These are phyloP conservation scores for Amanita phalloides DNA, from an alignment of 768 basidiomycete species.

Conservation along the genomic window DNA sequence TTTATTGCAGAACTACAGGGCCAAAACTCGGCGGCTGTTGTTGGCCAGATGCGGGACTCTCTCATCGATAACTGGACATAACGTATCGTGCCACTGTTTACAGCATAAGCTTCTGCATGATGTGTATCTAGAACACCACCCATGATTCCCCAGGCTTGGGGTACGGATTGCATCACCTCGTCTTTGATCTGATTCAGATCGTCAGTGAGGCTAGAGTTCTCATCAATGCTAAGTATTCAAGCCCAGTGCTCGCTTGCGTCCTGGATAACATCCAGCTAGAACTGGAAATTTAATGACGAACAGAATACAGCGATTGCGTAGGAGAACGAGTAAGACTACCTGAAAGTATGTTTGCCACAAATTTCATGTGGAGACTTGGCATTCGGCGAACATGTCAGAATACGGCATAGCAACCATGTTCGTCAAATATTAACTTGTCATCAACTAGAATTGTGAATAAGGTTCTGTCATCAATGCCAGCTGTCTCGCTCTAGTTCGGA, in stretches of 20 bases:
- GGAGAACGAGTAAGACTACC: too few species aligned
- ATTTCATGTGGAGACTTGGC: too few species aligned
- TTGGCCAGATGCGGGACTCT: constrained; percentile 86
- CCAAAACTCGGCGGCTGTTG: constrained; percentile 69
- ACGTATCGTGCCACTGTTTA: not conserved
- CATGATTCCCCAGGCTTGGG: not conserved
- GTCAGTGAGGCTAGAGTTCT: not conserved
- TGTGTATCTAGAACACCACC: not conserved
- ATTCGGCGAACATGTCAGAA: too few species aligned
- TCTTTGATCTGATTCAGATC: not conserved
- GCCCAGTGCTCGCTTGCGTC: too few species aligned
- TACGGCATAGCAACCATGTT: too few species aligned
- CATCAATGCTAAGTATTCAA: too few species aligned
- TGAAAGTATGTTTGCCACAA: too few species aligned
- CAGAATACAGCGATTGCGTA: too few species aligned
- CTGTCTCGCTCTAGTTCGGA: too few species aligned
- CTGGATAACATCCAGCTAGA: too few species aligned
- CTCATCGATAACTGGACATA: constrained; percentile 91
- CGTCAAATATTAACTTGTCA: not conserved
- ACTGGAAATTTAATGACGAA: not conserved
- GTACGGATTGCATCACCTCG: not conserved
- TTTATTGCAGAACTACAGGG: constrained; percentile 67
- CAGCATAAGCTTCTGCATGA: not conserved
- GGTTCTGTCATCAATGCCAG: too few species aligned
- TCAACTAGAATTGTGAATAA: not conserved